Base-by-base conservation (phyloP, 2,329 filamentous ascomycete genomes). In the Cladorrhinum sp. region DNA sequence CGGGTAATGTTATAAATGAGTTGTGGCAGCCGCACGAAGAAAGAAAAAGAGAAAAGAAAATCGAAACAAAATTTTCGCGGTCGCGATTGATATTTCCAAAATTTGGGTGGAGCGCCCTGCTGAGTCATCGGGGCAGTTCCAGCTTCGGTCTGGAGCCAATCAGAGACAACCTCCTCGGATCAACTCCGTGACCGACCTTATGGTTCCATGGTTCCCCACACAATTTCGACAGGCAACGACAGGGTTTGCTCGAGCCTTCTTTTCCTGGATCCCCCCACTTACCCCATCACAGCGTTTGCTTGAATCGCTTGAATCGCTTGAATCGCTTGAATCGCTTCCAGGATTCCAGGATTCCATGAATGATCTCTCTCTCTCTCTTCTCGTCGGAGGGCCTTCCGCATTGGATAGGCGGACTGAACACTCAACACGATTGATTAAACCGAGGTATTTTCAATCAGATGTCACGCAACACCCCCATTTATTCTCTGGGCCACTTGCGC, bases 11-110 rank as follows among this genome's bases (percentile, higher is more conserved):
- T 80, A 82, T 78, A 64, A 53, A 78, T 48, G 54, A 51, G 83
- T 87, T 82, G 85, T 87, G 86, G 86, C 86, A 80, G 88, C 89
- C 89, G 89, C 89, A 92, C 88, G 81, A 91, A 82, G 86, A 83
- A 82, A 78, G 79, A 81, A 84, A 85, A 77, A 73, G 75, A 71
- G 77, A 77, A 78, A 73, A 75, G 70, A 72, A 71, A 66, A 52
- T 58, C 58, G 66, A 70, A 71, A 71, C 57, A 61, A 59, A 62
- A 5, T 50, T 59, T 64, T 56, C 52, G 57, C 56, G 18, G 55
- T 55, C 64, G 62, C 52, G 60, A 66, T 68, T 67, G 61, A 66
- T 67, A 64, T 60, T 59, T 3, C 36, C 42, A 64, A 59, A 64
- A 55, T 62, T 61, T 48, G 57, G 53, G 64, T 54, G 59, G 62